phyloP scores from a whole-genome alignment of 2,329 filamentous ascomycete genomes.

The Fusarium agapanthi region DNA sequence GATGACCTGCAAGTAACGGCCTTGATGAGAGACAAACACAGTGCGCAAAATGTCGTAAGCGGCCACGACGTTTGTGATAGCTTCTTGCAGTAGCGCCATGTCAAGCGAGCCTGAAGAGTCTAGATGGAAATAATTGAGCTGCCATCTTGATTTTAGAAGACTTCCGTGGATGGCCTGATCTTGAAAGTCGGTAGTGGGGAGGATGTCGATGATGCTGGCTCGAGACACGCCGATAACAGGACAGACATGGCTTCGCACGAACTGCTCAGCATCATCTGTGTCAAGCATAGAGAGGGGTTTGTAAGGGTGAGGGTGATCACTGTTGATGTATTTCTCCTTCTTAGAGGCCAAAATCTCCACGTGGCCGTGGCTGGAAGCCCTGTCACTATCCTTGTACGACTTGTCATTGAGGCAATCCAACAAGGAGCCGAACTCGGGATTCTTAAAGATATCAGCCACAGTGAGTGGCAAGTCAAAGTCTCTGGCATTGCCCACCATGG shows the following conservation, averaged over 20 bases:
- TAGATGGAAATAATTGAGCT: constrained; percentile 25
- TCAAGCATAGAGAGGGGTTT: constrained; percentile 14
- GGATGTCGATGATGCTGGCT: constrained; percentile 34
- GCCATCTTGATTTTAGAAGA: constrained; percentile 34
- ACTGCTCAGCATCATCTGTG: not conserved
- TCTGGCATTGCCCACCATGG: constrained; percentile 29
- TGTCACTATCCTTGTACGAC: constrained; percentile 15
- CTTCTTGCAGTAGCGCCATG: constrained; percentile 3
- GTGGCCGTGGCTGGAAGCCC: not conserved
- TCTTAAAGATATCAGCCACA: constrained; percentile 36
- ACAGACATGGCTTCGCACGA: constrained; percentile 26
- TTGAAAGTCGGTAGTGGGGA: constrained; percentile 36
- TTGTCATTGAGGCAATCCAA: constrained; percentile 13
- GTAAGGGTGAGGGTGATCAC: not conserved
- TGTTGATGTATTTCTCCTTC: not conserved
- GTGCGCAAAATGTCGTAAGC: constrained; percentile 28
- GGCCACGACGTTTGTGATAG: constrained; percentile 22
- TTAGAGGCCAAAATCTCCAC: not conserved
- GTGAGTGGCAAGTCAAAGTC: constrained; percentile 21
- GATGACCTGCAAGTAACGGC: constrained; percentile 20
- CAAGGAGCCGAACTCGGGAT: constrained; percentile 20
- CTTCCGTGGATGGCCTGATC: constrained; percentile 20
- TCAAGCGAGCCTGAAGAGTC: constrained; percentile 10
- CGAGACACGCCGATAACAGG: constrained; percentile 28
- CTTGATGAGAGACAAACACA: constrained; percentile 18